Evolutionary conservation across 164 flowering plant species (phyloP).

Genomic region (Kalanchoe fedtschenkoi): DNA sequence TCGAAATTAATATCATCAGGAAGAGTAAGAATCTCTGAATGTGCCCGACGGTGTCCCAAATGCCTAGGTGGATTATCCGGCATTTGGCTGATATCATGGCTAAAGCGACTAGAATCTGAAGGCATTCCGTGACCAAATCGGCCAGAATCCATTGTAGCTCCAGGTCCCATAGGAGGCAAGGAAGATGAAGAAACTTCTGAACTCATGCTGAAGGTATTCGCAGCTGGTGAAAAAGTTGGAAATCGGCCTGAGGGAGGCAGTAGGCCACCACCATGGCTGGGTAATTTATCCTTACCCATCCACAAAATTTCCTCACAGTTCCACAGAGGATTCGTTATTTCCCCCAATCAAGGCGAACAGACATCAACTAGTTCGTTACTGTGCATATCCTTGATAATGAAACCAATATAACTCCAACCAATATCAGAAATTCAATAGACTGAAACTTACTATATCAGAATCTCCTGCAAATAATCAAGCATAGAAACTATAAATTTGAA

Average conservation of each 20-base stretch:
- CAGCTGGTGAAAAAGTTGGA: slow-evolving; percentile 11
- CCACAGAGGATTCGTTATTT: no score
- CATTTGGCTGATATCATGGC: slow-evolving; percentile 88
- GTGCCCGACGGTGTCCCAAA: slow-evolving; percentile 84
- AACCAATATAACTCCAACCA: no score
- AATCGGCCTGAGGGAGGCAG: not conserved
- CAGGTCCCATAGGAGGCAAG: slow-evolving; percentile 10
- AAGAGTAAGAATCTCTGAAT: slow-evolving; percentile 85
- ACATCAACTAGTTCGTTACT: no score
- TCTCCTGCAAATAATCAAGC: no score
- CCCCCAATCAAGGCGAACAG: no score
- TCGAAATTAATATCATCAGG: slow-evolving; percentile 95
- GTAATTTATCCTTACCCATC: no score
- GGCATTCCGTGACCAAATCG: slow-evolving; percentile 29
- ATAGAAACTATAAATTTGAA: no score
- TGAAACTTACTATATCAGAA: no score
- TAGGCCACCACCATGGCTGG: no score
- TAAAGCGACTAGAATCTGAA: slow-evolving; percentile 41
- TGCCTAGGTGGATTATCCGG: slow-evolving; percentile 74
- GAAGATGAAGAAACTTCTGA: slow-evolving; percentile 24
- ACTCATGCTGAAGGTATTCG: slow-evolving; percentile 24
- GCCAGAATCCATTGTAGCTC: slow-evolving; percentile 16
- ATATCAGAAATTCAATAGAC: no score
- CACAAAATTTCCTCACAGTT: no score
- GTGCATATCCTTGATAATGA: no score